Evolutionary conservation across 345 rosid species (phyloP), one percentile per base, ranked within the genome.

Genomic region (Eucalyptus leucophloia): DNA sequence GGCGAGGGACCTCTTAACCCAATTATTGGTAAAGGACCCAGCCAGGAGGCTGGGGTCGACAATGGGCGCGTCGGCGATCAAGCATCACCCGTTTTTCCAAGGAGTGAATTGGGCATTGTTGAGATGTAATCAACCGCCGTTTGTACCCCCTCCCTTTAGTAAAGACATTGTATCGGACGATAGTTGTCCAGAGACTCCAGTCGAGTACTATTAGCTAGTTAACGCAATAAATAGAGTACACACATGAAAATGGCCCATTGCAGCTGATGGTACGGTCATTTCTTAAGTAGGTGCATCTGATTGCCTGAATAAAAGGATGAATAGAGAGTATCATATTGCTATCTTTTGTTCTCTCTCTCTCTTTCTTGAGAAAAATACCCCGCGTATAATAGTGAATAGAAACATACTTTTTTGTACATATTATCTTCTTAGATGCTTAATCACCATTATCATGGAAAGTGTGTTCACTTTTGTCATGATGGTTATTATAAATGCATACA

Each of bases 71-170:
- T 93, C 98, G 14, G 94, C 97, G 24, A 95, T 98, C 90, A 95
- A 94, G 92, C 98, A 95, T 51, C 99, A 98, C 65, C 93, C 93
- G 1, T 97, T 98, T 89, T 98, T 97, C 60, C 96, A 97, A 77
- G 99, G 99, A 89, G 96, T 97, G 60, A 98, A 95, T 87, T 97
- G 98, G 99, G 99, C 99, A 15, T 90, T 97, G 95, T 91, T 98
- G 92, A 93, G 98, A 93, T 96, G 99, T 88, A 94, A 96, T 30
- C 83, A 85, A 56, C 98, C 98, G 23, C 99, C 99, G 6, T 95
- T 93, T 93, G 90, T 94, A n/a, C 99, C 99, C 51, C 95, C 95
- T 2, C 94, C 98, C 9, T 95, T 93, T 90, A 92, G 93, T 65
- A 93, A 89, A 94, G 96, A 94, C 26, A 91, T 90, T 90, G 95